A percentile compares a stretch with the other conserved stretches of the same genome.
Evolutionary conservation across 2,329 filamentous ascomycete species (phyloP).

Genomic region (Colletotrichum destructivum): DNA sequence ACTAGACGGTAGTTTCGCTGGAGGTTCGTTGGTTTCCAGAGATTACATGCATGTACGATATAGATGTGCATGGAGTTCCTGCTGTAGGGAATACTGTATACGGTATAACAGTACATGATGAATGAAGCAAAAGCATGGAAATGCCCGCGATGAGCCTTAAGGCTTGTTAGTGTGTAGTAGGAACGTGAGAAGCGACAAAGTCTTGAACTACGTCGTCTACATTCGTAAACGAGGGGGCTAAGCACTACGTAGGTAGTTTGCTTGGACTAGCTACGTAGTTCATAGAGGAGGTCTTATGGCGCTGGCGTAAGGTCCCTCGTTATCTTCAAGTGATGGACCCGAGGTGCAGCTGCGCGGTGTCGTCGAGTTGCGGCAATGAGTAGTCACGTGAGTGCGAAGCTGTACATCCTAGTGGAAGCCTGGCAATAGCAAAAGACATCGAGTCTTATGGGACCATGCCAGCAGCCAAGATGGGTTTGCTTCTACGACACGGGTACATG

Average conservation of each 20-base stretch:
- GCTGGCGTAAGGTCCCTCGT: neutral
- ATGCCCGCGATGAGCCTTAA: neutral
- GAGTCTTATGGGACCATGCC: neutral
- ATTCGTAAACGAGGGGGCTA: too few relatives aligned
- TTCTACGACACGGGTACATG: neutral
- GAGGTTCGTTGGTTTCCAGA: neutral
- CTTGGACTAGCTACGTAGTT: neutral
- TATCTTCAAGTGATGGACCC: neutral
- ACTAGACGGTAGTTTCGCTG: constrained; percentile 17
- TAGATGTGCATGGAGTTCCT: constrained; percentile 30
- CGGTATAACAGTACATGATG: constrained; percentile 37
- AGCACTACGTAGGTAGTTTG: neutral
- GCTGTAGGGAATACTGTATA: constrained; percentile 20
- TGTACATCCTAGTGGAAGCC: neutral
- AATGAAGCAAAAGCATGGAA: constrained; percentile 29
- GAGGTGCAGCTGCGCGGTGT: neutral
- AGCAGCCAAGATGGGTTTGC: neutral
- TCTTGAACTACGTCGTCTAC: neutral
- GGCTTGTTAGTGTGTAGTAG: neutral
- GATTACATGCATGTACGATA: constrained; percentile 34
- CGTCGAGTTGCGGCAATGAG: neutral
- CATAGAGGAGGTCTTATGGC: neutral
- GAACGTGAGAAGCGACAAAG: neutral
- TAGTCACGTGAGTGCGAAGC: neutral
- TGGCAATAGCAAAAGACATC: neutral